Evolutionary conservation across 208 protist genomes (phyloP).

Genomic region (Trypanosoma platydactyli): DNA sequence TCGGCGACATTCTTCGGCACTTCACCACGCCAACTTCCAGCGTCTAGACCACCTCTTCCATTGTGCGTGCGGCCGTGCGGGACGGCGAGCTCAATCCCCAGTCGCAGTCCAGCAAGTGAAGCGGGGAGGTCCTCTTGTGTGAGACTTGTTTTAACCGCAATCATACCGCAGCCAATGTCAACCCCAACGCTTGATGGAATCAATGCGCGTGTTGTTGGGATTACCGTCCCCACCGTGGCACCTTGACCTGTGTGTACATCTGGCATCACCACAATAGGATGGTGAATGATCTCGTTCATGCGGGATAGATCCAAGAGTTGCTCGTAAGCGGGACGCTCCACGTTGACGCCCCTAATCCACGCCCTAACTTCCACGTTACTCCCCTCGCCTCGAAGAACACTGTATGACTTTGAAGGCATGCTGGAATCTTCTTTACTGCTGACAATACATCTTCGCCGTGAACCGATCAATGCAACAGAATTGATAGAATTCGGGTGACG

Average conservation of each 20-base stretch:
- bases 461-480: neutral
- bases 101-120: slow-evolving; percentile 61
- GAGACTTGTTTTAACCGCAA: slow-evolving; percentile 73
- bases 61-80: slow-evolving; percentile 83
- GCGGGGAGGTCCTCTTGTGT: slow-evolving; percentile 59
- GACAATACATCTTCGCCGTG: slow-evolving; percentile 1
- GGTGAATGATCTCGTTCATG: slow-evolving; percentile 57
- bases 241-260: slow-evolving; percentile 87
- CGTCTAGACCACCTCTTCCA: slow-evolving; percentile 49
- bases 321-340: slow-evolving; percentile 51
- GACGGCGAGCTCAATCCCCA: slow-evolving; percentile 72
- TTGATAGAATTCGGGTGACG: slow-evolving; percentile 4
- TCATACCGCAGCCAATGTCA: slow-evolving; percentile 92
- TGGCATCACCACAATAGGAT: slow-evolving; percentile 86
- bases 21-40: slow-evolving; percentile 61
- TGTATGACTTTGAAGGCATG: slow-evolving; percentile 11
- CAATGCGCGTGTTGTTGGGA: slow-evolving; percentile 74
- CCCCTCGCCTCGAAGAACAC: slow-evolving; percentile 29
- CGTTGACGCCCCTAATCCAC: slow-evolving; percentile 64
- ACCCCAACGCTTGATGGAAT: slow-evolving; percentile 89
- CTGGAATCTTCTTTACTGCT: neutral
- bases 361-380: slow-evolving; percentile 52
- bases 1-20: slow-evolving; percentile 44
- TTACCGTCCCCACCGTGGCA: slow-evolving; percentile 84
- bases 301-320: slow-evolving; percentile 58